Conservation (phyloP, 2,329 filamentous ascomycete genomes). For the Sporothrix variecibatus region DNA sequence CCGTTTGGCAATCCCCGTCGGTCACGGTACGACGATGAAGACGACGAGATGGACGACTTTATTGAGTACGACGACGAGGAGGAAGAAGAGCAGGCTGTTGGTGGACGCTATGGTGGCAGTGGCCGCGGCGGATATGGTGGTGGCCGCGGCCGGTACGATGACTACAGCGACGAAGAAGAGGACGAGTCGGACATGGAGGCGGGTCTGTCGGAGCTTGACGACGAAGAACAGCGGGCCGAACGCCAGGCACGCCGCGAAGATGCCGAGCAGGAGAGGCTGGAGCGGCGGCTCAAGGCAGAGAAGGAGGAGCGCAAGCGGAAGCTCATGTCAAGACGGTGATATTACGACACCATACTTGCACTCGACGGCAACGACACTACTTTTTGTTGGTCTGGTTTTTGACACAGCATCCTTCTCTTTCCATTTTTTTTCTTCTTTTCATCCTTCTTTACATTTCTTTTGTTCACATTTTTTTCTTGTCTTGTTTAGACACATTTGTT, state of each 20-base stretch:
- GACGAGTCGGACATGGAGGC: slow-evolving; percentile 79
- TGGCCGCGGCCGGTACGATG: slow-evolving; percentile 39
- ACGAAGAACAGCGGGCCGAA: slow-evolving; percentile 67
- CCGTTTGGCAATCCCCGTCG: slow-evolving; percentile 31
- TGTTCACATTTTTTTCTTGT: not conserved
- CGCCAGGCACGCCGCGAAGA: slow-evolving; percentile 68
- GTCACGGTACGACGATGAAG: slow-evolving; percentile 60
- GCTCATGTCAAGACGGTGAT: slow-evolving; percentile 21
- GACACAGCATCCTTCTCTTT: not conserved
- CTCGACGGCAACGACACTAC: no score
- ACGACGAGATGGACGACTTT: slow-evolving; percentile 61
- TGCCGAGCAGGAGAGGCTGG: slow-evolving; percentile 62
- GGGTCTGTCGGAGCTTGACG: slow-evolving; percentile 70
- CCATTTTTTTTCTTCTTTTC: not conserved
- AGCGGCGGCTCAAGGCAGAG: slow-evolving; percentile 61
- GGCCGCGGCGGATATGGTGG: not conserved
- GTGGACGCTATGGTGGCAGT: not conserved
- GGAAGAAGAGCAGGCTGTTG: slow-evolving; percentile 39
- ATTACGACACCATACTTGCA: no score
- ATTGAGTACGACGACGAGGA: slow-evolving; percentile 64
- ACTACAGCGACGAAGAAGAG: slow-evolving; percentile 56
- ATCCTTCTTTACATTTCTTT: not conserved
- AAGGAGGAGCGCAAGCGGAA: slow-evolving; percentile 58
- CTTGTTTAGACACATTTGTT: not conserved
- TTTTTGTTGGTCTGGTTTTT: not conserved